Evolutionary conservation across 805 yeast species (phyloP).

Genomic region (Clavispora vitiphila): DNA sequence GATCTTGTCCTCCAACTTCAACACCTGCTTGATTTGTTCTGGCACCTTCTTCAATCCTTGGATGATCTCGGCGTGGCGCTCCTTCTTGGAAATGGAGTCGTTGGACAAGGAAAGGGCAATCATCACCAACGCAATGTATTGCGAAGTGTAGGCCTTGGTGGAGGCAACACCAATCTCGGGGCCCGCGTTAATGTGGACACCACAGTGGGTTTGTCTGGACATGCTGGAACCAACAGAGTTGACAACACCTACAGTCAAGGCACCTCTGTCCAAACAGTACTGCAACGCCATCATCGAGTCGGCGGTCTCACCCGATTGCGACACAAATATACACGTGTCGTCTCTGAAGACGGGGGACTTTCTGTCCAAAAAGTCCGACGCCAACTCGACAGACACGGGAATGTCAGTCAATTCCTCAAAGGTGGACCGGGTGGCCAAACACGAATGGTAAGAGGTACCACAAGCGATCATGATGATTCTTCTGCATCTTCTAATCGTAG

Average conservation of each 20-base stretch:
- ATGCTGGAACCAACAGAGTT: slow-evolving; percentile 96
- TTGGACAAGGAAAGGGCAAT: slow-evolving; percentile 92
- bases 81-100: slow-evolving; percentile 71
- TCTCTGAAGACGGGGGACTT: slow-evolving; percentile 96
- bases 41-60: slow-evolving; percentile 82
- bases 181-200: slow-evolving; percentile 99
- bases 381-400: slow-evolving; percentile 88
- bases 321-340: slow-evolving; percentile 94
- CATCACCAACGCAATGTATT: slow-evolving; percentile 95
- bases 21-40: slow-evolving; percentile 73
- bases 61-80: slow-evolving; percentile 81
- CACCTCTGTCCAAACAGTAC: slow-evolving; percentile 95
- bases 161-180: slow-evolving; percentile 99
- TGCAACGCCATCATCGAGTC: slow-evolving; percentile 93
- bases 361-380: slow-evolving; percentile 93
- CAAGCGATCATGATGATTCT: slow-evolving; percentile 98
- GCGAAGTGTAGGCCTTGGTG: slow-evolving; percentile 98
- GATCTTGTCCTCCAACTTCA: slow-evolving; percentile 67
- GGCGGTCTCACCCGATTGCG: slow-evolving; percentile 99
- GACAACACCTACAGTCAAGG: slow-evolving; percentile 94
- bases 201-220: slow-evolving; percentile 96
- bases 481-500: slow-evolving; percentile 89
- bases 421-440: slow-evolving; percentile 93
- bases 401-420: slow-evolving; percentile 96
- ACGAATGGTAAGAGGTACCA: slow-evolving; percentile 98